Percentiles rank a stretch among this genome's conserved stretches.
Conservation (phyloP, 257 asterid species). For the Oldenlandia corymbosa region DNA sequence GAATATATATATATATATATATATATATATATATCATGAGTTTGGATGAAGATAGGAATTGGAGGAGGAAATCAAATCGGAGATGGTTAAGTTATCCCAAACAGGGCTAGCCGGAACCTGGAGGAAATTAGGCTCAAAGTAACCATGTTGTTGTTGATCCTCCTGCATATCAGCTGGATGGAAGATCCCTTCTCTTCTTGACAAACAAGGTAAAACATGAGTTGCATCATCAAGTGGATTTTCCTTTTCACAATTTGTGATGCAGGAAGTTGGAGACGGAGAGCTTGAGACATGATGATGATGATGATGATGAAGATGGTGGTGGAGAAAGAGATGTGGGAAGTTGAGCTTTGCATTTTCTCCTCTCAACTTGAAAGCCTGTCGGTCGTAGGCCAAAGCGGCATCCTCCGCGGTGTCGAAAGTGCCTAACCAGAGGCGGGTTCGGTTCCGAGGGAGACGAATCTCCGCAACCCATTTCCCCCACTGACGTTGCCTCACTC, state of each 20-base stretch:
- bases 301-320: too few relatives aligned
- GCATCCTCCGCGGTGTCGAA: constrained; percentile 40
- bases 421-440: constrained; percentile 51
- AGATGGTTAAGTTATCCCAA: constrained; percentile 13
- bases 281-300: background rate
- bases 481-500: constrained; percentile 53
- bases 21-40: too few relatives aligned
- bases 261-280: background rate
- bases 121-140: background rate
- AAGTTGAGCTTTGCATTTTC: constrained; percentile 34
- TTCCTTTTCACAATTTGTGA: too few relatives aligned
- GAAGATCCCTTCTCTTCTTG: background rate
- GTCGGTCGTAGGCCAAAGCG: constrained; percentile 44
- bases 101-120: background rate
- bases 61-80: constrained; percentile 9
- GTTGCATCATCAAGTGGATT: too few relatives aligned
- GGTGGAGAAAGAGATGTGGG: constrained; percentile 32
- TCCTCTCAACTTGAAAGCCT: constrained; percentile 48
- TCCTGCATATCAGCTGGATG: background rate
- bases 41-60: background rate
- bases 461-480: constrained; percentile 64
- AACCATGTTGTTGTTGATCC: background rate
- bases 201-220: background rate
- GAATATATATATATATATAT: too few relatives aligned
- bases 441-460: constrained; percentile 44